A percentile compares a stretch with the other conserved stretches of the same genome.
Conservation (phyloP, 2,329 filamentous ascomycete genomes). For the Bipolaris victoriae region DNA sequence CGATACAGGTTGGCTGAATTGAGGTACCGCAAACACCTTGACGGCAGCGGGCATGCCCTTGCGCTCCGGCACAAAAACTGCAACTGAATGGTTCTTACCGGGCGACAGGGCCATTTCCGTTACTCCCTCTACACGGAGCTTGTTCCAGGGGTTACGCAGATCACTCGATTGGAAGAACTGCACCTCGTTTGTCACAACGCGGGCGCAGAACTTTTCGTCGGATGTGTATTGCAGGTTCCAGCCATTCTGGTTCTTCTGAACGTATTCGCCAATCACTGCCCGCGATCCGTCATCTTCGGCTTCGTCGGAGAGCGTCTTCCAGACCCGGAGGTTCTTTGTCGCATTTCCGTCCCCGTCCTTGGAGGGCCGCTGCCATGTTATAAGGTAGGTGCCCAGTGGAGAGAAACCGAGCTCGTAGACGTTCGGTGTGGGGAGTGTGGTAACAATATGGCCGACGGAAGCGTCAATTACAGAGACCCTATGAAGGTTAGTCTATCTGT, state of each 20-base stretch:
- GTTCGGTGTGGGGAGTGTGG: constrained; percentile 77
- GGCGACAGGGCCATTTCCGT: constrained; percentile 88
- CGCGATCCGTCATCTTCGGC: constrained; percentile 68
- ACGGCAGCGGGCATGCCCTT: constrained; percentile 95
- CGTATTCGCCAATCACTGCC: constrained; percentile 80
- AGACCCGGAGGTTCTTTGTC: constrained; percentile 95
- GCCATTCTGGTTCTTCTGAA: constrained; percentile 92
- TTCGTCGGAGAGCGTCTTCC: constrained; percentile 77
- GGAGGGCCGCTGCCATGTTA: constrained; percentile 91
- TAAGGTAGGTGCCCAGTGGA: constrained; percentile 86
- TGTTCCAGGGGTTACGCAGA: constrained; percentile 89
- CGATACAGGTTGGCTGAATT: constrained; percentile 81
- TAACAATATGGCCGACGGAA: constrained; percentile 73
- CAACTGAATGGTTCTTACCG: constrained; percentile 87
- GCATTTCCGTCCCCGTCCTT: constrained; percentile 96
- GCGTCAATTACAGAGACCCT: constrained; percentile 86
- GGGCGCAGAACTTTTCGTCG: constrained; percentile 92
- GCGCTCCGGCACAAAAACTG: constrained; percentile 92
- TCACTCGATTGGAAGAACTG: constrained; percentile 94
- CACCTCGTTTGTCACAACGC: constrained; percentile 93
- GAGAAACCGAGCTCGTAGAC: constrained; percentile 97
- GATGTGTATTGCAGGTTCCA: constrained; percentile 98
- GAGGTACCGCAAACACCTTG: constrained; percentile 91
- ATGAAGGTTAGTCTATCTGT: constrained; percentile 14
- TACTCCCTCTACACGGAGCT: constrained; percentile 89